A percentile compares a stretch with the other conserved stretches of the same genome.
Conservation (phyloP, 257 asterid species). For the Salvia rosmarinus region DNA sequence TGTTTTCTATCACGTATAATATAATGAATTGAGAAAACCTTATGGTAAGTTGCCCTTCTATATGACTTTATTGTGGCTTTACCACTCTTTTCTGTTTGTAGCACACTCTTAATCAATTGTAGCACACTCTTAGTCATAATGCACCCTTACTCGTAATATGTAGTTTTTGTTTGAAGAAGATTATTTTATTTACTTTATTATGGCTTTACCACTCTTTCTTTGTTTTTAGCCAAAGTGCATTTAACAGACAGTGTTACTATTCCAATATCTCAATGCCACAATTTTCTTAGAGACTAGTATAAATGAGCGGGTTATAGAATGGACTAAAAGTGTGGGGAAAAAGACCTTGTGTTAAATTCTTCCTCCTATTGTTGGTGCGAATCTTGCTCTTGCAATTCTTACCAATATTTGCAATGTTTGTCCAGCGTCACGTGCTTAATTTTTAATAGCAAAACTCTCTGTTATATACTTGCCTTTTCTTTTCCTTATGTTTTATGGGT, state of each 20-base stretch:
- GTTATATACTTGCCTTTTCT: neutral
- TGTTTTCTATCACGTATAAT: neutral
- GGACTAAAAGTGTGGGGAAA: too few relatives aligned
- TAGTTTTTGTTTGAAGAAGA: neutral
- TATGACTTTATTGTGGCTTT: too few relatives aligned
- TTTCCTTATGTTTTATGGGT: constrained; percentile 23
- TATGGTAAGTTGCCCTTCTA: neutral
- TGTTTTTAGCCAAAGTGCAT: too few relatives aligned
- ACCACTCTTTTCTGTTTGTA: too few relatives aligned
- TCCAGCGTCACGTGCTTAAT: constrained; percentile 7
- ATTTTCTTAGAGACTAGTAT: too few relatives aligned
- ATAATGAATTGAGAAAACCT: neutral
- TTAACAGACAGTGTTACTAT: too few relatives aligned
- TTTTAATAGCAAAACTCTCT: neutral
- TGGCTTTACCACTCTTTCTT: too few relatives aligned
- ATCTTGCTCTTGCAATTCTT: constrained; percentile 20
- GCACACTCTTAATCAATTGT: neutral
- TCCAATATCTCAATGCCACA: too few relatives aligned
- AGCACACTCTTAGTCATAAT: neutral
- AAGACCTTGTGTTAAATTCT: neutral
- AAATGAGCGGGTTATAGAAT: too few relatives aligned
- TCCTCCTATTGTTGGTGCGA: neutral
- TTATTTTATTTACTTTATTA: too few relatives aligned
- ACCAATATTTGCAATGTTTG: constrained; percentile 16
- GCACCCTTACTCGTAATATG: neutral